Conservation (phyloP, 2,329 filamentous ascomycete species). For the Neocatenulostroma microsporum region DNA sequence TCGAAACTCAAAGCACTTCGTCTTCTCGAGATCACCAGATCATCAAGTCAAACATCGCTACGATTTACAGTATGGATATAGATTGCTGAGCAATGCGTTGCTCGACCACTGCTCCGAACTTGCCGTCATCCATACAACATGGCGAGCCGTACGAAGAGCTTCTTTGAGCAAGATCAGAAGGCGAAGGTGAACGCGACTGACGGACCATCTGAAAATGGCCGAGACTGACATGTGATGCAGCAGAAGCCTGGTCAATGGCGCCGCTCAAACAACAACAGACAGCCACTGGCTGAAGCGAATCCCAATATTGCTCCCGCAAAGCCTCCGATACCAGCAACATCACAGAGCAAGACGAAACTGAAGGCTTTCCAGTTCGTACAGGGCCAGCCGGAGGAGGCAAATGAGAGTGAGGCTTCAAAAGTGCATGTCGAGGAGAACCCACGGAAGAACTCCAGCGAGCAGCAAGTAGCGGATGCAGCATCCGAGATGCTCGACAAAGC, state of each 20-base stretch:
- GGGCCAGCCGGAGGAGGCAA: slow-evolving; percentile 21
- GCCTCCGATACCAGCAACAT: slow-evolving; percentile 43
- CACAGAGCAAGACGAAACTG: slow-evolving; percentile 47
- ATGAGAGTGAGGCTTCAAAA: slow-evolving; percentile 7
- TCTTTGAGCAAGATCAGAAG: slow-evolving; percentile 43
- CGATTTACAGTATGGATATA: too few species aligned
- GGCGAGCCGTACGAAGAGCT: slow-evolving; percentile 40
- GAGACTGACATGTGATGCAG: slow-evolving; percentile 7
- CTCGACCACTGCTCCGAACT: too few species aligned
- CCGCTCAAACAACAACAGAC: slow-evolving; percentile 11
- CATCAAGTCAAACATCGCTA: too few species aligned
- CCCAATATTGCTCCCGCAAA: slow-evolving; percentile 25
- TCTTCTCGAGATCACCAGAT: too few species aligned
- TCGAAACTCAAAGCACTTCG: too few species aligned
- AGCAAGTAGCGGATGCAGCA: too few species aligned
- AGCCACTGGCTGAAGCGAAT: slow-evolving; percentile 16
- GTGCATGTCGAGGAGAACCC: too few species aligned
- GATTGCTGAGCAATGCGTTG: too few species aligned
- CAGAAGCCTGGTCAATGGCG: slow-evolving; percentile 23
- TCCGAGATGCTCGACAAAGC: too few species aligned
- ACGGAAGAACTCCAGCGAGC: too few species aligned
- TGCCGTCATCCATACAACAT: too few species aligned
- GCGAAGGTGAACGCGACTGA: slow-evolving; percentile 36
- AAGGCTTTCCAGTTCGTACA: slow-evolving; percentile 48
- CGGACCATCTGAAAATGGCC: too few species aligned